Conservation (phyloP, 352 stramenopile species). For the Elongisporangium undulatum region DNA sequence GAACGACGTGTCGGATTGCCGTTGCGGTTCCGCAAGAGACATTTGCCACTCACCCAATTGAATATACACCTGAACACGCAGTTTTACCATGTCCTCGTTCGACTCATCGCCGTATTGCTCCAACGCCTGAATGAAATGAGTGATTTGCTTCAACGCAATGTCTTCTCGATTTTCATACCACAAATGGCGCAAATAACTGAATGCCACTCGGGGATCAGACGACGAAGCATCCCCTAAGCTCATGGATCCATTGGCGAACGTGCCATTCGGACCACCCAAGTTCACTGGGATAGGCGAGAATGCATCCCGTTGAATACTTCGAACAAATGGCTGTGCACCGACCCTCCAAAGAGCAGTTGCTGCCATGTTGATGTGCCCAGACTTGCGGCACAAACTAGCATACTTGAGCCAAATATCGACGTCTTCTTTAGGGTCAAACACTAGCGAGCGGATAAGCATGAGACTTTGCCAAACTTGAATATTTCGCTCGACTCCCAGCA, state of each 20-base stretch:
- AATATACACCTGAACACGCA: slow-evolving; percentile 86
- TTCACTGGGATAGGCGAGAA: slow-evolving; percentile 67
- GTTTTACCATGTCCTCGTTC: slow-evolving; percentile 62
- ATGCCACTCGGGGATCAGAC: slow-evolving; percentile 71
- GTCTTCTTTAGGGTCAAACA: slow-evolving; percentile 88
- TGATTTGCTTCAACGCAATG: slow-evolving; percentile 76
- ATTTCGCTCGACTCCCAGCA: slow-evolving; percentile 94
- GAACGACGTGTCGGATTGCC: slow-evolving; percentile 70
- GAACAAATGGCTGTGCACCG: slow-evolving; percentile 75
- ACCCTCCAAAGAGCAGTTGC: slow-evolving; percentile 78
- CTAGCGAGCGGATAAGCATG: slow-evolving; percentile 93
- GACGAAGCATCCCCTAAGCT: slow-evolving; percentile 62
- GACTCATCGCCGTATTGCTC: slow-evolving; percentile 59
- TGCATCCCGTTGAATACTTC: slow-evolving; percentile 67
- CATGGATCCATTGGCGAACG: slow-evolving; percentile 48
- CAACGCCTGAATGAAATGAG: slow-evolving; percentile 80
- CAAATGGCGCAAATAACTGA: slow-evolving; percentile 78
- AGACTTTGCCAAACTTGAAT: slow-evolving; percentile 94
- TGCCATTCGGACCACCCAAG: slow-evolving; percentile 41
- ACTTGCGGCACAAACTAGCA: slow-evolving; percentile 89
- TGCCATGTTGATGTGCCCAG: slow-evolving; percentile 83
- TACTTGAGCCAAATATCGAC: slow-evolving; percentile 95
- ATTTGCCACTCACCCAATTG: slow-evolving; percentile 86
- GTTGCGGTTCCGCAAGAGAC: slow-evolving; percentile 62
- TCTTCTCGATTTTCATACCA: slow-evolving; percentile 84